Evolutionary conservation across 768 basidiomycete species (phyloP), one percentile per base, ranked within the genome.

Genomic region (Suillus decipiens): DNA sequence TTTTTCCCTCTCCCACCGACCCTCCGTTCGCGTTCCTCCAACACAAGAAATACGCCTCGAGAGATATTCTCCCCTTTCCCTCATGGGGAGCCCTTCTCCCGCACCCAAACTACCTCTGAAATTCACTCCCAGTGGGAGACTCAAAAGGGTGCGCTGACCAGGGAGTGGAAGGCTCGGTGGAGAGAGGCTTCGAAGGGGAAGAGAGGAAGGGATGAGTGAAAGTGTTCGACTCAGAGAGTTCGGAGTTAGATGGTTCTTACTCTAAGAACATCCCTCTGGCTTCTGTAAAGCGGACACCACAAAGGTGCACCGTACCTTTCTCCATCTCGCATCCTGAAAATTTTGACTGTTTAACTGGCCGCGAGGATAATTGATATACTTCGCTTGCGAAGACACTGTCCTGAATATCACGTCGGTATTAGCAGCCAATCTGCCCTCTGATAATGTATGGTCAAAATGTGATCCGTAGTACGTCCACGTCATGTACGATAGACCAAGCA

Each of bases 81-180:
- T n/a, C n/a, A n/a, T n/a, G 2, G 4, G 5, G 45, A 24, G 22
- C 11, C 22, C 45, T 12, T 22, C 12, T 12, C 22, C 45, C 43
- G 42, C 42, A 19, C 41, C 19, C 42, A 9, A 9, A 43, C 17
- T 19, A 75, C 71, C 12, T 17, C 66, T 10, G 85, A 86, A 67
- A 89, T 92, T 39, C 80, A 83, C 57, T 80, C 80, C 66, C 75
- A 80, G 59, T 93, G 92, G 90, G 90, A 93, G 69, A 83, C 77
- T n/a, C 76, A 79, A 53, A 89, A 87, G 68, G 81, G 79, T 0
- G 84, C 86, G 59, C 73, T 93, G 73, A 93, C 91, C 60, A 79
- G 75, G 64, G 89, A 85, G 57, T 93, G 92, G 91, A 92, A 91
- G 77, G 84, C 84, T 70, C 75, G 89, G 50, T 86, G 86, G 75